These are phyloP conservation scores for Allodekkera sacchari DNA, from an alignment of 805 yeast species.

Conservation along the genomic window DNA sequence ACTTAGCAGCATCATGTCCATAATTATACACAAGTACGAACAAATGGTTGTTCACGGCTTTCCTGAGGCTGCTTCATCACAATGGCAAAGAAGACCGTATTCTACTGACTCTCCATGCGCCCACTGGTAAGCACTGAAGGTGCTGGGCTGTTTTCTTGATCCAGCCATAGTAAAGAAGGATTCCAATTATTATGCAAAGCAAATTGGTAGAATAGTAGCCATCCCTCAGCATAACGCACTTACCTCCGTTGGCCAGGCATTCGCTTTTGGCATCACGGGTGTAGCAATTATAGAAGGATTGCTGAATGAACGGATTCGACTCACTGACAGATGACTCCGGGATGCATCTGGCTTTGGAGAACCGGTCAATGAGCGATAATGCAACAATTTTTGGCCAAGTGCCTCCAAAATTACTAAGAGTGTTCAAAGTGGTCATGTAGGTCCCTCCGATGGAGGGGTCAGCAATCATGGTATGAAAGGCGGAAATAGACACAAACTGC, in stretches of 20 bases:
- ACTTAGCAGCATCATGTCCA: too few relatives aligned
- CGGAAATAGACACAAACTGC: conserved; percentile 89
- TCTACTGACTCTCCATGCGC: conserved; percentile 72
- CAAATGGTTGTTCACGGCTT: too few relatives aligned
- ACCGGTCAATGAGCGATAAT: conserved; percentile 67
- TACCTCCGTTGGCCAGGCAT: conserved; percentile 51
- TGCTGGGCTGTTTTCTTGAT: conserved; percentile 52
- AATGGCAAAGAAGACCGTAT: too few relatives aligned
- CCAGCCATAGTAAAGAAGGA: conserved; percentile 54
- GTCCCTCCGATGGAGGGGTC: conserved; percentile 97
- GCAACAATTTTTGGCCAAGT: conserved; percentile 94
- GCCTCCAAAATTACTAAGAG: conserved; percentile 89
- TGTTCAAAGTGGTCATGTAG: conserved; percentile 92
- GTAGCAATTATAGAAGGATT: conserved; percentile 24
- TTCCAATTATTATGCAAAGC: conserved; percentile 62
- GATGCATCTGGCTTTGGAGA: conserved; percentile 60
- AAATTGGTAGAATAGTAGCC: conserved; percentile 80
- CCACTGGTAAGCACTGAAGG: conserved; percentile 64
- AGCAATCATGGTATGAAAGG: conserved; percentile 92
- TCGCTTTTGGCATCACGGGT: conserved; percentile 29
- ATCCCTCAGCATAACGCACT: conserved; percentile 48
- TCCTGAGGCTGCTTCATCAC: too few relatives aligned
- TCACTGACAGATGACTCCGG: conserved; percentile 10
- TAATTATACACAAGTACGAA: too few relatives aligned
- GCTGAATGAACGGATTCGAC: conserved; percentile 17